phyloP scores from a whole-genome alignment of 257 asterid species.

The Jacaranda copaia region DNA sequence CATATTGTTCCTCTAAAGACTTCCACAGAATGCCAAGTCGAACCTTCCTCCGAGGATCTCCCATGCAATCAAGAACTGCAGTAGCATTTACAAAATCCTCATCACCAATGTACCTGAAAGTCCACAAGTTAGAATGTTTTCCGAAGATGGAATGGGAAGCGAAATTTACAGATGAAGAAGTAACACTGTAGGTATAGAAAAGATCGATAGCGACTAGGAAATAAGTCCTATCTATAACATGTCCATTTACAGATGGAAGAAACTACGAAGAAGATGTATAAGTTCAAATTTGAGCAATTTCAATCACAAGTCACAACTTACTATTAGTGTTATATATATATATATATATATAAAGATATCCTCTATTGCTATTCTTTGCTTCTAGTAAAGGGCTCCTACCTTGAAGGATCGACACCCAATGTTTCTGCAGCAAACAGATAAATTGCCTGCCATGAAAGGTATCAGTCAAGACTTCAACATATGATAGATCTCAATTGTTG shows the following conservation, averaged over 20 bases:
- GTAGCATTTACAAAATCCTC: constrained; percentile 89
- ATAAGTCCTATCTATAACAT: too few relatives aligned
- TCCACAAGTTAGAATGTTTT: constrained; percentile 25
- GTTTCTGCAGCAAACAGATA: constrained; percentile 89
- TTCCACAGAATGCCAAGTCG: constrained; percentile 82
- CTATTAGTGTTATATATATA: too few relatives aligned
- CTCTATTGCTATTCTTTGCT: neutral
- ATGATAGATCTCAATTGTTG: neutral
- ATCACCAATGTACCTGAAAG: constrained; percentile 78
- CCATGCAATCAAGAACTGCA: constrained; percentile 96
- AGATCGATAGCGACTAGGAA: too few relatives aligned
- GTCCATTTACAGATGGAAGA: too few relatives aligned
- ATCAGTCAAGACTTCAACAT: neutral
- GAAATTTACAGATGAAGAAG: too few relatives aligned
- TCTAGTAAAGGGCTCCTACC: constrained; percentile 51
- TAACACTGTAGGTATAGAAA: too few relatives aligned
- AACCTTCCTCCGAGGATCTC: constrained; percentile 95
- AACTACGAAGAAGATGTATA: too few relatives aligned
- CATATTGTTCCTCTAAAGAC: constrained; percentile 83
- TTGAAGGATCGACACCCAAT: constrained; percentile 80
- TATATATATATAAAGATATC: too few relatives aligned
- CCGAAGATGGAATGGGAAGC: constrained; percentile 43
- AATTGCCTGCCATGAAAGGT: constrained; percentile 74
- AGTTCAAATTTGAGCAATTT: too few relatives aligned
- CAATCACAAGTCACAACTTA: too few relatives aligned